Evolutionary conservation across 208 protist species (phyloP).

Genomic region (Borovskyia barvae): DNA sequence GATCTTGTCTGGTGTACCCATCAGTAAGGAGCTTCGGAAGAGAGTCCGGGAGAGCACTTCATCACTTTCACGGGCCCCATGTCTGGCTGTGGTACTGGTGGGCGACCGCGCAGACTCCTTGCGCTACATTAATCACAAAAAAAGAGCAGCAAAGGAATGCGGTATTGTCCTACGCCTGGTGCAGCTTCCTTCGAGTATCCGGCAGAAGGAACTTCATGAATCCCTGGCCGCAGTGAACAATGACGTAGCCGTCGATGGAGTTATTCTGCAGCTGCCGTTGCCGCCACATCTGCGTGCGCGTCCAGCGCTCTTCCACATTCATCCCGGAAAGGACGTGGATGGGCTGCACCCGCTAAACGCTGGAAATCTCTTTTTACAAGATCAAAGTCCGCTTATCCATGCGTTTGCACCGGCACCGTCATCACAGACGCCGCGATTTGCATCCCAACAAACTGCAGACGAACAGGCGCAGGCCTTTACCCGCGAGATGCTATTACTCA

Average conservation of each 20-base stretch:
- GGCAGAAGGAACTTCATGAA: conserved; percentile 36
- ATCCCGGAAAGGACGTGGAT: conserved; percentile 89
- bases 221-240: conserved; percentile 36
- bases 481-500: conserved; percentile 20
- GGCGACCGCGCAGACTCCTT: conserved; percentile 77
- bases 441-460: too few species aligned
- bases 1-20: conserved; percentile 36
- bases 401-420: neutral
- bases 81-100: conserved; percentile 94
- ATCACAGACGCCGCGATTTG: neutral
- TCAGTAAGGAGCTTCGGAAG: conserved; percentile 39
- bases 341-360: conserved; percentile 92
- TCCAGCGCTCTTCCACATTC: conserved; percentile 55
- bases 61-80: conserved; percentile 44
- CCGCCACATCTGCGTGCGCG: conserved; percentile 87
- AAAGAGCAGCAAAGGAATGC: conserved; percentile 38
- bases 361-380: conserved; percentile 72
- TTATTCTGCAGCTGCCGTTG: conserved; percentile 94
- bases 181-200: conserved; percentile 24
- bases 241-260: conserved; percentile 44
- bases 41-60: conserved; percentile 31
- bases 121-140: conserved; percentile 81
- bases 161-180: conserved; percentile 44
- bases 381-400: conserved; percentile 39
- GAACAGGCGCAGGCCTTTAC: neutral